Percentiles rank a stretch among this genome's conserved stretches.
These are phyloP conservation scores for Endotrypanum monterogeii DNA, from an alignment of 208 protist genomes.

Conservation along the genomic window DNA sequence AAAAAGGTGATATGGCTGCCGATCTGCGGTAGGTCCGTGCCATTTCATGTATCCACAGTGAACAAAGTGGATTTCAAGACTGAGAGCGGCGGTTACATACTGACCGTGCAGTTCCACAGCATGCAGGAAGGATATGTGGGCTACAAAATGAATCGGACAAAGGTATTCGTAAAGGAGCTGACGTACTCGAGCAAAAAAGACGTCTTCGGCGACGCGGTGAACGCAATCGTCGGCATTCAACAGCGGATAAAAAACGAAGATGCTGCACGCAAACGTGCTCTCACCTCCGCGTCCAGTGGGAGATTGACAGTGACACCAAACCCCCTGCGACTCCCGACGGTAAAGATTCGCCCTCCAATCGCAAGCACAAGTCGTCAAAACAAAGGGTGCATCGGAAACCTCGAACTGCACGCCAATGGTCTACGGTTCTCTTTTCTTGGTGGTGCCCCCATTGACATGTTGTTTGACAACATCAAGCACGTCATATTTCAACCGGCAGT, in stretches of 20 bases:
- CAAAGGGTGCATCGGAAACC: slow-evolving; percentile 82
- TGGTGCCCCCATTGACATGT: slow-evolving; percentile 86
- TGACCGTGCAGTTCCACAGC: slow-evolving; percentile 91
- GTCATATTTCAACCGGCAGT: slow-evolving; percentile 97
- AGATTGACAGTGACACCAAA: slow-evolving; percentile 50
- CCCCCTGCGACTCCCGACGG: slow-evolving; percentile 72
- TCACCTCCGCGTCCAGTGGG: slow-evolving; percentile 45
- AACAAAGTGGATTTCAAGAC: slow-evolving; percentile 91
- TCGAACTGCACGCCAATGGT: slow-evolving; percentile 97
- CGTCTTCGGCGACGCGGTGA: slow-evolving; percentile 60
- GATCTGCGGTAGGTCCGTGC: slow-evolving; percentile 88
- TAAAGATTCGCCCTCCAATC: slow-evolving; percentile 92
- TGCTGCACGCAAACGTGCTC: slow-evolving; percentile 49
- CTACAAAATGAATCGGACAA: slow-evolving; percentile 82
- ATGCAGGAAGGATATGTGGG: slow-evolving; percentile 80
- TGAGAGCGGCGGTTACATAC: slow-evolving; percentile 72
- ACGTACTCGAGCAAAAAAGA: slow-evolving; percentile 62
- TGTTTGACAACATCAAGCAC: slow-evolving; percentile 97
- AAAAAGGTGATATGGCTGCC: slow-evolving; percentile 94
- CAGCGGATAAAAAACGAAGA: slow-evolving; percentile 82
- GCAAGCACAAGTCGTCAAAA: slow-evolving; percentile 63
- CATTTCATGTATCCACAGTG: slow-evolving; percentile 97
- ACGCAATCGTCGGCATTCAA: slow-evolving; percentile 65
- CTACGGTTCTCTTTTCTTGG: slow-evolving; percentile 92
- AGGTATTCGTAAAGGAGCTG: slow-evolving; percentile 91